phyloP scores from a whole-genome alignment of 139 green algal species.

The Astrephomene gubernaculifera region DNA sequence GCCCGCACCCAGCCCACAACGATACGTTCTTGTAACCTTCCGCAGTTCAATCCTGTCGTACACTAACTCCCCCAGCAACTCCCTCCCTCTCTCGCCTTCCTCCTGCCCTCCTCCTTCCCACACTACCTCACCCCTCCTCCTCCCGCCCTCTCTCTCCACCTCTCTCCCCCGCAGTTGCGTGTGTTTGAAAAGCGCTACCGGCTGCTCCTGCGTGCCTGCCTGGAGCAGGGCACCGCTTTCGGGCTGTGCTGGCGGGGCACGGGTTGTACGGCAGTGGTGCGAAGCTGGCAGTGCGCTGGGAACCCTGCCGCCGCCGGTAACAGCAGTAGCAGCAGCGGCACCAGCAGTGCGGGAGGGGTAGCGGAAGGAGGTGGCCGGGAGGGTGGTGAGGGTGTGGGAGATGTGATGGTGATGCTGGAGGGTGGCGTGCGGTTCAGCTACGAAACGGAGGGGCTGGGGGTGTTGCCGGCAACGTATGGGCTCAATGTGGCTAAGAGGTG shows the following conservation, averaged over 20 bases:
- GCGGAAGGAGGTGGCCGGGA: no score
- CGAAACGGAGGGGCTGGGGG: background rate
- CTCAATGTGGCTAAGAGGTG: slow-evolving; percentile 24
- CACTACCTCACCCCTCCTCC: no score
- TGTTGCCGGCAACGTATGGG: slow-evolving; percentile 33
- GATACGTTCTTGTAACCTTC: no score
- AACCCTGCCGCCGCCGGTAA: no score
- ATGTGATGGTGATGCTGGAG: slow-evolving; percentile 39
- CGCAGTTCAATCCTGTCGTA: no score
- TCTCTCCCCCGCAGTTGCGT: slow-evolving; percentile 2
- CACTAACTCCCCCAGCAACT: no score
- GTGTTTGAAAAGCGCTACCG: slow-evolving; percentile 46
- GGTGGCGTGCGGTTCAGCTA: slow-evolving; percentile 37
- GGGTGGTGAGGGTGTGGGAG: background rate
- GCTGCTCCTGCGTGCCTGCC: background rate
- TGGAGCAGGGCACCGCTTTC: slow-evolving; percentile 34
- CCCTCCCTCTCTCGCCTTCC: no score
- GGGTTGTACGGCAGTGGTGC: slow-evolving; percentile 33
- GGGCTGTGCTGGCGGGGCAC: slow-evolving; percentile 37
- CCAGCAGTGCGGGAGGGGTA: no score
- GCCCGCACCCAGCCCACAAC: no score
- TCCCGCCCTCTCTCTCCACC: background rate
- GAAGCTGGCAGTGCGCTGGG: slow-evolving; percentile 27
- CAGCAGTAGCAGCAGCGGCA: no score
- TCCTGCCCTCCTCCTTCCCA: no score